Evolutionary conservation across 768 basidiomycete genomes (phyloP).

Genomic region (Paxillus ammoniavirescens): DNA sequence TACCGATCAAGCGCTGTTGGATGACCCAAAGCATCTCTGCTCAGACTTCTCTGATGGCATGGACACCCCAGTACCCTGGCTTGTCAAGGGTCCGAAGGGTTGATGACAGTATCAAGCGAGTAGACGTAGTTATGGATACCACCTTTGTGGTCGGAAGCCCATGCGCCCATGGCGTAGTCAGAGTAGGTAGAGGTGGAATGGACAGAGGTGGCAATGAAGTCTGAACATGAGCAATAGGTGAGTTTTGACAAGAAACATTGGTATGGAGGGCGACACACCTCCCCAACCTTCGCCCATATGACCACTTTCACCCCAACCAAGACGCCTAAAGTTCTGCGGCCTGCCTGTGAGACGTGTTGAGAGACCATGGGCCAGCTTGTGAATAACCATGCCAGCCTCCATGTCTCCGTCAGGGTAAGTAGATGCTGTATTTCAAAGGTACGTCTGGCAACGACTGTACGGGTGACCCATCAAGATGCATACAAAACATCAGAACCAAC

Average conservation of each 20-base stretch:
- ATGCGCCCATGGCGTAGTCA: slow-evolving; percentile 94
- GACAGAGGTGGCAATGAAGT: slow-evolving; percentile 86
- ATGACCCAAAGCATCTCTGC: slow-evolving; percentile 87
- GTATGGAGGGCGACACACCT: slow-evolving; percentile 35
- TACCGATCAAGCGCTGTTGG: slow-evolving; percentile 71
- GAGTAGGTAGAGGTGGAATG: slow-evolving; percentile 70
- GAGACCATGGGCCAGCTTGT: slow-evolving; percentile 85
- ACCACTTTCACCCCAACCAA: slow-evolving; percentile 94
- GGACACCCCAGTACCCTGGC: slow-evolving; percentile 91
- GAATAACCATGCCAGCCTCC: slow-evolving; percentile 96
- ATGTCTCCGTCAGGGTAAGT: slow-evolving; percentile 95
- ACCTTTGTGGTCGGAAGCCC: slow-evolving; percentile 75
- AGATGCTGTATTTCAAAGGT: slow-evolving; percentile 87
- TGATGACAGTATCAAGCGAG: slow-evolving; percentile 71
- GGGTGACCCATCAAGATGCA: too few relatives aligned
- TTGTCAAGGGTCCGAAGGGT: slow-evolving; percentile 95
- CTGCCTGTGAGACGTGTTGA: slow-evolving; percentile 95
- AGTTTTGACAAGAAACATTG: not conserved
- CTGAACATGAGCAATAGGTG: slow-evolving; percentile 26
- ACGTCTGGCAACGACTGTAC: slow-evolving; percentile 81
- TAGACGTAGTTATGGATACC: slow-evolving; percentile 92
- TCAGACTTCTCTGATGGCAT: slow-evolving; percentile 94
- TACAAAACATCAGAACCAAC: not conserved
- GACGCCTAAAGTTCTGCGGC: slow-evolving; percentile 86
- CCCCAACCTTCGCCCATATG: slow-evolving; percentile 99